Conservation (phyloP, 768 basidiomycete species). For the Lentinula aciculospora region DNA sequence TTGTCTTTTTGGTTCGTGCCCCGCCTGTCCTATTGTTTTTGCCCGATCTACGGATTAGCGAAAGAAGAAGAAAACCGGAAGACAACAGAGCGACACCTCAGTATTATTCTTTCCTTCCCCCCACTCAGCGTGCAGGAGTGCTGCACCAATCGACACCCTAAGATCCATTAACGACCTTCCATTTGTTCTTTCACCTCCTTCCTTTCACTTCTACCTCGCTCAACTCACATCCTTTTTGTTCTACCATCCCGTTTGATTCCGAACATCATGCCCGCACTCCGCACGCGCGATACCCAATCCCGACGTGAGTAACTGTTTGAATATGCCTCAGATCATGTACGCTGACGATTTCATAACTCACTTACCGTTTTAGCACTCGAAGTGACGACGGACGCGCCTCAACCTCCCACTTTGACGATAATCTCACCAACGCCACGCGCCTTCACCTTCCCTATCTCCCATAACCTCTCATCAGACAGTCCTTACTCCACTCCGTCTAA, state of each 20-base stretch:
- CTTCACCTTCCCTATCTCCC: constrained; percentile 58
- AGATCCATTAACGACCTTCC: constrained; percentile 15
- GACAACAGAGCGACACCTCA: constrained; percentile 42
- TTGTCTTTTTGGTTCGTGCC: constrained; percentile 56
- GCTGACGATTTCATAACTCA: constrained; percentile 6
- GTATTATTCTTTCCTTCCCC: constrained; percentile 31
- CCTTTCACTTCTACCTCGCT: constrained; percentile 20
- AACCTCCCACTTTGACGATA: constrained; percentile 51
- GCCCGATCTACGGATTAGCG: constrained; percentile 31
- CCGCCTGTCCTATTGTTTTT: constrained; percentile 63
- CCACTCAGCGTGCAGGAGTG: constrained; percentile 32
- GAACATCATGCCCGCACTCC: constrained; percentile 69
- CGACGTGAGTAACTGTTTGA: constrained; percentile 28
- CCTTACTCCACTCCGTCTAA: constrained; percentile 61
- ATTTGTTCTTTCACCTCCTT: constrained; percentile 19
- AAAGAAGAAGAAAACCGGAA: constrained; percentile 45
- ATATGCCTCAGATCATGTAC: not conserved
- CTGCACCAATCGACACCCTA: constrained; percentile 24
- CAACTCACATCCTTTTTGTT: constrained; percentile 11
- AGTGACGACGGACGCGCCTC: constrained; percentile 62
- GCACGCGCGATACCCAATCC: constrained; percentile 70
- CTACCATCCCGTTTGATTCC: constrained; percentile 18
- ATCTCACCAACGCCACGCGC: constrained; percentile 69
- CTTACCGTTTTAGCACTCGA: constrained; percentile 53
- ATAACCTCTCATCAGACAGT: constrained; percentile 56